Base-by-base conservation (phyloP, 2,329 filamentous ascomycete species). In the Arthrobotrys iridis region DNA sequence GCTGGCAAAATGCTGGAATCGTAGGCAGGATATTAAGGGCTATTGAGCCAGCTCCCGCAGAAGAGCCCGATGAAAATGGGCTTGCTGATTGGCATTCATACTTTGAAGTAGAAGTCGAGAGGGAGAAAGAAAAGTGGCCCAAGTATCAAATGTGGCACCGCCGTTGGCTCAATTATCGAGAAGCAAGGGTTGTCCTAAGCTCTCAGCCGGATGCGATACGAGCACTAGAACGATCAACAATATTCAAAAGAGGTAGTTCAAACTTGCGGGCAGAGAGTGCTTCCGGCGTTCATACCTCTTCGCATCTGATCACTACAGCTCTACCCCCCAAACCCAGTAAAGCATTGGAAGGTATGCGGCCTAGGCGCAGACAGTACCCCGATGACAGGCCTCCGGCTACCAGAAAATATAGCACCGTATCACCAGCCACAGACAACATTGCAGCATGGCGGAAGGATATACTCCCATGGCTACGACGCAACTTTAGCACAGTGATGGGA, bases 61-160 rank as follows among this genome's bases (percentile, higher is more conserved):
- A 76, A 64, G 66, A 71, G 24, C 72, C 72, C 0, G 72, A 76
- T 20, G 72, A 76, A 20, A 76, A 76, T 24, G 72, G 72, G 24
- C 65, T 76, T 24, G 72, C 72, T 18, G 72, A 76, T 35, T 76
- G 72, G 72, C 64, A 76, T 28, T 76, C 72, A 3, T 76, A 76
- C 20, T 76, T 76, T 35, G 72, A 76, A 57, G 58, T 76, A 5
- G 72, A 76, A 24, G 72, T 76, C 26, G 72, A 76, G 48, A 48
- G 22, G 26, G 72, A 76, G 28, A 70, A 65, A 24, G 72, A 76
- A 26, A 48, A 43, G 3, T 76, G 72, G 72, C 72, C 72, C 10
- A 59, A 26, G 40, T 55, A 76, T 22, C 72, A 65, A 24, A 26
- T 45, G 26, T 76, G 72, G 72, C 66, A 76, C 22, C 72, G 72